Evolutionary conservation across 73 alveolate species (phyloP), one percentile per base, ranked within the genome.

Genomic region (Durusdinium trenchii): DNA sequence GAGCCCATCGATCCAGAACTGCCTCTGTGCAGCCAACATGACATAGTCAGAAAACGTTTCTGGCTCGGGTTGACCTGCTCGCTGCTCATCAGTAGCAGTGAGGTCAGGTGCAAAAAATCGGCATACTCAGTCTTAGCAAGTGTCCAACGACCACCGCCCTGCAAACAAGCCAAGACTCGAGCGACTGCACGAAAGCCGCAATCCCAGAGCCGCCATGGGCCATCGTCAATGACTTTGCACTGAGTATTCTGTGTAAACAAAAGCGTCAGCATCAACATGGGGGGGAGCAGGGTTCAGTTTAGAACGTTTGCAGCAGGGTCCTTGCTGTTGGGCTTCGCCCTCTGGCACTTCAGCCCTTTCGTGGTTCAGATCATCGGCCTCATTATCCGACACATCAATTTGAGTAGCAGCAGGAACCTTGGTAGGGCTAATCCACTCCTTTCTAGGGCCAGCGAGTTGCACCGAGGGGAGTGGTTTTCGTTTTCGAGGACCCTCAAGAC

Each of bases 1-100:
- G 45, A 85, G 47, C n/a, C 94, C 81, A 14, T 85, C 94, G 28
- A 43, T 57, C 69, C 57, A 85, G 30, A 85, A 85, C 32, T 85
- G 61, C 23, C 69, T 51, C 9, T 32, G n/a, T 0, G 94, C 52
- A 0, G 94, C 94, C 51, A 40, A 18, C 73, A 51, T 61, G 43
- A 51, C 18, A 38, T 85, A 85, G 23, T 85, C 81, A 35, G 36
- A 18, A 28, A 83, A 50, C 18, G 69, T 48, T 0, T 51, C 50
- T 23, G 81, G 94, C 28, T 23, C 61, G 1, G 79, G 32, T 6
- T 36, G 51, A 7, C 81, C 81, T 0, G 36, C 61, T 18, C 94
- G n/a, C 26, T 85, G 60, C 0, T 9, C 20, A 0, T 9, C 7
- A 1, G 60, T 35, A 26, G 46, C 81, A 3, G 3, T 16, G 23